phyloP scores from a whole-genome alignment of 1,284 basidiomycete species.

The Tremellales sp. region DNA sequence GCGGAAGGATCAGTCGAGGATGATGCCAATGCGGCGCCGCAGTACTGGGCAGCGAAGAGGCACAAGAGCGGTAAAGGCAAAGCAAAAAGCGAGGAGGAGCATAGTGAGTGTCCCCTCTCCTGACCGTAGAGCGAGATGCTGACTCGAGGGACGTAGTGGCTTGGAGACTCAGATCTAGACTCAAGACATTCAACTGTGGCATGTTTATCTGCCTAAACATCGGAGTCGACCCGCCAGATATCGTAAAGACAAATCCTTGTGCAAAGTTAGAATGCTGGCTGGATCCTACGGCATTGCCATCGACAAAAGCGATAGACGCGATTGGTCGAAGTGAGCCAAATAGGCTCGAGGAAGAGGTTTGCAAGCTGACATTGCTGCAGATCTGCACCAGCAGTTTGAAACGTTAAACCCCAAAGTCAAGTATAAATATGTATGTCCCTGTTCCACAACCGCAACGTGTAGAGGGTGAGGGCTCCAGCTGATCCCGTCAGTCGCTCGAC shows the following conservation, averaged over 20 bases:
- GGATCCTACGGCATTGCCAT: constrained; percentile 83
- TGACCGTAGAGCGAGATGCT: not conserved
- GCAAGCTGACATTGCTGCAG: constrained; percentile 20
- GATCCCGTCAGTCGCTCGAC: constrained; percentile 65
- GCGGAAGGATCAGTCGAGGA: constrained; percentile 21
- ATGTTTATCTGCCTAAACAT: constrained; percentile 96
- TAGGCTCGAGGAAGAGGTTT: not conserved
- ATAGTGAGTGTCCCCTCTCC: constrained; percentile 18
- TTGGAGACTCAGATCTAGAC: constrained; percentile 77
- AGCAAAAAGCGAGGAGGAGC: constrained; percentile 33
- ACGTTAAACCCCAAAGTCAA: constrained; percentile 77
- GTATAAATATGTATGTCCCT: constrained; percentile 64
- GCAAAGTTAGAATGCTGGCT: constrained; percentile 97
- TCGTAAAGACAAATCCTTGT: constrained; percentile 95
- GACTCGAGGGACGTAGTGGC: constrained; percentile 1
- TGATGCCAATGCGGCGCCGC: constrained; percentile 30
- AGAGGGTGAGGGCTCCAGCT: constrained; percentile 22
- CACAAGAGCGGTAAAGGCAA: constrained; percentile 40
- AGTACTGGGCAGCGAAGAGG: constrained; percentile 47
- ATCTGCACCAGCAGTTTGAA: constrained; percentile 94
- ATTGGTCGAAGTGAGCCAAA: constrained; percentile 45
- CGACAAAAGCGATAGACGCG: constrained; percentile 66
- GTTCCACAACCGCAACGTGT: no score
- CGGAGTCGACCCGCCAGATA: constrained; percentile 94
- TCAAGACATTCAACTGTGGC: constrained; percentile 86